Conservation (phyloP, 768 basidiomycete species). For the Leccinum fibrillosum region DNA sequence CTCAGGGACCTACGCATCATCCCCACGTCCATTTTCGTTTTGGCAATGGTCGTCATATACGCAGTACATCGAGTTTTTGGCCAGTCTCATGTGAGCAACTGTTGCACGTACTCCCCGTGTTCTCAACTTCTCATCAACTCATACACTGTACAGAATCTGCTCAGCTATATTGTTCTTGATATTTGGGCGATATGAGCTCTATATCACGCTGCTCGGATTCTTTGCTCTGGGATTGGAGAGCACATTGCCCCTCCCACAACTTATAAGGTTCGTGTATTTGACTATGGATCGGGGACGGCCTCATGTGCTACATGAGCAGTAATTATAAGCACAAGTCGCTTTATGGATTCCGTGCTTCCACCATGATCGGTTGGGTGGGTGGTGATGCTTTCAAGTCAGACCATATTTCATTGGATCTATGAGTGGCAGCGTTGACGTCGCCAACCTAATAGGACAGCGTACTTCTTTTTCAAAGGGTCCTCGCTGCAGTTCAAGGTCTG, state of each 20-base stretch:
- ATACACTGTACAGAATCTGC: constrained; percentile 42
- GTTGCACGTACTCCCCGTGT: constrained; percentile 1
- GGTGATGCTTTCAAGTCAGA: constrained; percentile 83
- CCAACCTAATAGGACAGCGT: constrained; percentile 52
- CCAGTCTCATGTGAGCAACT: constrained; percentile 60
- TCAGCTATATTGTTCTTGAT: constrained; percentile 75
- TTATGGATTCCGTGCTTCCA: constrained; percentile 83
- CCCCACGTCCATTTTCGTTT: constrained; percentile 67
- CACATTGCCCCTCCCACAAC: constrained; percentile 81
- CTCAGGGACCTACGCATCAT: constrained; percentile 56
- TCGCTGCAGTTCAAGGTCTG: constrained; percentile 83
- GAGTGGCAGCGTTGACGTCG: constrained; percentile 15
- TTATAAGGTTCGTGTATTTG: constrained; percentile 55
- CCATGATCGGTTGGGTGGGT: constrained; percentile 78
- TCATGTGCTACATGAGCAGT: constrained; percentile 38
- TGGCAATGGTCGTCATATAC: constrained; percentile 84
- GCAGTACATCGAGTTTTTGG: constrained; percentile 81
- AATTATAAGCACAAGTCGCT: constrained; percentile 77
- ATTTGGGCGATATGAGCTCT: constrained; percentile 59
- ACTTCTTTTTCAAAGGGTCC: constrained; percentile 72
- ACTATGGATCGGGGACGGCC: constrained; percentile 7
- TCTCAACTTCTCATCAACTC: neutral
- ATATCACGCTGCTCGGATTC: constrained; percentile 66
- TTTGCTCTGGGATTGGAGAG: constrained; percentile 80
- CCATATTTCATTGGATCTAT: constrained; percentile 6